Conservation (phyloP, 2,329 filamentous ascomycete genomes). For the Xylariaceae sp. region DNA sequence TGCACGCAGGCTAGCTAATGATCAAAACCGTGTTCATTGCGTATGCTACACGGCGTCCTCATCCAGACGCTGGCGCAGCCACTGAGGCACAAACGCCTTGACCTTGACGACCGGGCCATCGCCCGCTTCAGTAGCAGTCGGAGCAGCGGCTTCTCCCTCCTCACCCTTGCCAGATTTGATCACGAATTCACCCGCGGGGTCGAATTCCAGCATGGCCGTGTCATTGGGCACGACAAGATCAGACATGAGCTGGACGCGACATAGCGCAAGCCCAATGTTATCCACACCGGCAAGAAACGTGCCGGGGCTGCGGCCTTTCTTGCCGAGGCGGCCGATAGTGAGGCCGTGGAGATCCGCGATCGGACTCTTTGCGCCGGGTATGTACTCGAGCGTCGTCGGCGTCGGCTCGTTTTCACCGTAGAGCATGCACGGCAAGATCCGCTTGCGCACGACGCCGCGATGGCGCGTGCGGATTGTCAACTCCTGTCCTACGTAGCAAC, state of each 20-base stretch:
- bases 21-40: neutral
- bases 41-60: conserved; percentile 9
- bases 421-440: conserved; percentile 73
- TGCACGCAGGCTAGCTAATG: neutral
- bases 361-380: conserved; percentile 18
- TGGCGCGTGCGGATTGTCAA: conserved; percentile 94
- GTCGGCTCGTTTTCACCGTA: conserved; percentile 47
- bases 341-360: conserved; percentile 28
- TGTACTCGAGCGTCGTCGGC: conserved; percentile 44
- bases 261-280: conserved; percentile 81
- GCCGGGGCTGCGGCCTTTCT: conserved; percentile 65
- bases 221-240: conserved; percentile 65
- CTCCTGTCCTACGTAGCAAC: conserved; percentile 95
- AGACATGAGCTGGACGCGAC: conserved; percentile 86
- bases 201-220: conserved; percentile 57
- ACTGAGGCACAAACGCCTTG: conserved; percentile 79
- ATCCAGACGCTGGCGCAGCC: conserved; percentile 49
- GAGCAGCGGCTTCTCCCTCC: conserved; percentile 27
- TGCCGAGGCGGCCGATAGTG: conserved; percentile 46
- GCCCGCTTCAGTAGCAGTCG: conserved; percentile 23
- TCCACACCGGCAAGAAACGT: conserved; percentile 76
- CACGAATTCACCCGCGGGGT: conserved; percentile 56
- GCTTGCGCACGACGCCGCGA: conserved; percentile 86
- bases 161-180: conserved; percentile 41
- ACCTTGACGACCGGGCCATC: conserved; percentile 44